Evolutionary conservation across 2,329 filamentous ascomycete species (phyloP), one percentile per base, ranked within the genome.

Genomic region (Apiospora phragmitis): DNA sequence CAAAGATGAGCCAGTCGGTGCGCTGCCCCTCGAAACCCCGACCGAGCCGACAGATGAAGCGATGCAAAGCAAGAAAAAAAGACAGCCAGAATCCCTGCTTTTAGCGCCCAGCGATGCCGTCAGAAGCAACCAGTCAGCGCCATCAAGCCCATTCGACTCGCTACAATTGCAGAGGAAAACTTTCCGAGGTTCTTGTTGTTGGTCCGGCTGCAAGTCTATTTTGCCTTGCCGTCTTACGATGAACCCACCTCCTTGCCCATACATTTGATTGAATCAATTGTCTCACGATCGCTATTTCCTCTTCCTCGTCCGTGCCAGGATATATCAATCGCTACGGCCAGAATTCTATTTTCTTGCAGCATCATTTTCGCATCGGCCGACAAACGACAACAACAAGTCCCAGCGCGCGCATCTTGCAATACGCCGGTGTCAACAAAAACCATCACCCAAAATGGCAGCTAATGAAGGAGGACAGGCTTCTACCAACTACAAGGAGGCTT

Each of bases 401-500:
- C 29, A 21, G 9, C 32, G 55, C 55, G 32, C 47, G 69, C 66
- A 74, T 38, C 29, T 32, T 41, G 29, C 18, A 49, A 26, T 66
- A 9, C 67, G 67, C 55, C 49, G 14, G 43, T 29, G 59, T 47
- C 45, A 65, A 29, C 35, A 62, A 24, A 24, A 35, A 47, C 18
- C 26, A 32, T 29, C 32, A 24, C 32, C 26, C 21, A 76, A 72
- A 62, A 80, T 80, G 79, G 73, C 77, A 68, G 70, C 79, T 80
- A 80, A 78, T 74, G 75, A 76, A 72, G 76, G 74, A 65, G 76
- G 74, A 65, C 89, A 92, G 90, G 90, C 90, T 82, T 91, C 89
- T 73, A 98, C 95, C 86, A 98, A 99, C 92, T 99, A 98, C 94
- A 98, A 98, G 89, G 96, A 99, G 92, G 96, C 96, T 77, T 99